Evolutionary conservation across 345 rosid species (phyloP).

Genomic region (Ricinus communis): DNA sequence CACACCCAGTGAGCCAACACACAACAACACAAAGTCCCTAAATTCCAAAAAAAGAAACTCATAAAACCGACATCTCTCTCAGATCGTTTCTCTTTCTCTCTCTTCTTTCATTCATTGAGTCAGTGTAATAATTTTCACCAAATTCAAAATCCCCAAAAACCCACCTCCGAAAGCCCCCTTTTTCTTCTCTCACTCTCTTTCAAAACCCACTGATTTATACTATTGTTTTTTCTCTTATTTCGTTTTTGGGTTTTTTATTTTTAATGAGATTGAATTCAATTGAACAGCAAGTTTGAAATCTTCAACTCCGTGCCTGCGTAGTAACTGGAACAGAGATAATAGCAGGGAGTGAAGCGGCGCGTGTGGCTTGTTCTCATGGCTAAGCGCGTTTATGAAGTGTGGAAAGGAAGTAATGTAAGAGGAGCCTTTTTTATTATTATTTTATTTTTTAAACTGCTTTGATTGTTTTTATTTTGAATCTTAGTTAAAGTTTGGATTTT

Average conservation of each 20-base stretch:
- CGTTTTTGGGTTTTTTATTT: neutral
- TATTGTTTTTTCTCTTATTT: too few species aligned
- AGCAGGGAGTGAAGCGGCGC: conserved; percentile 16
- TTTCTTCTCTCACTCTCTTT: conserved; percentile 8
- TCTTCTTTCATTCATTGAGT: neutral
- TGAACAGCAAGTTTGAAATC: conserved; percentile 36
- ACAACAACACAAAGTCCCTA: neutral
- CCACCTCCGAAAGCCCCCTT: neutral
- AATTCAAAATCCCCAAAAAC: conserved; percentile 18
- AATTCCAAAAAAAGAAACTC: conserved; percentile 17
- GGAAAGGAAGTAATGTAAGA: conserved; percentile 95
- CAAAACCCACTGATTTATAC: neutral
- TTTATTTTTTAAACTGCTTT: neutral
- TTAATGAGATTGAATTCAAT: conserved; percentile 11
- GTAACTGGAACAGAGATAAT: neutral
- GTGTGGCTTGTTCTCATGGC: conserved; percentile 47
- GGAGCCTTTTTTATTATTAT: neutral
- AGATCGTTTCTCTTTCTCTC: conserved; percentile 4
- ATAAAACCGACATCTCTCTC: conserved; percentile 15
- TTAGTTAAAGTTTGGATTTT: conserved; percentile 15
- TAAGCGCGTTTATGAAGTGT: conserved; percentile 76
- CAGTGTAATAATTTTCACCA: neutral
- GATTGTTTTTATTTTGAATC: conserved; percentile 7
- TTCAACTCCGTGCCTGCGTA: conserved; percentile 41
- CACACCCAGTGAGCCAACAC: too few species aligned